These are phyloP conservation scores for Gillenia trifoliata DNA, from an alignment of 306 rosid genomes.

Conservation along the genomic window DNA sequence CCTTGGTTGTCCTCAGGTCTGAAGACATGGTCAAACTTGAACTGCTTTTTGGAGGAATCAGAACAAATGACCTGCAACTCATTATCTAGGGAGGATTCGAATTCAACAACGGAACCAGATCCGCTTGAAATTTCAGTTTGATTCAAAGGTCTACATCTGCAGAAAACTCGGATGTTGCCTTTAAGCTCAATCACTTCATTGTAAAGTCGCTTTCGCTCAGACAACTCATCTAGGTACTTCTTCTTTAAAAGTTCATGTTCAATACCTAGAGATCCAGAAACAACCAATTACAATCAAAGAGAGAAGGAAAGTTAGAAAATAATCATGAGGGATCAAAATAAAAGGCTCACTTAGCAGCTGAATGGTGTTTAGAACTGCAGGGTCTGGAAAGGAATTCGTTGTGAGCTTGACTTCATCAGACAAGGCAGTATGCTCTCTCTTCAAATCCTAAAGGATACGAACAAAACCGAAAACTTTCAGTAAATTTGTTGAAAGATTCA, in stretches of 20 bases:
- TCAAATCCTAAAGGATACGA: slow-evolving; percentile 49
- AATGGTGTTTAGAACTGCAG: slow-evolving; percentile 53
- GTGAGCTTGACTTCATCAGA: slow-evolving; percentile 52
- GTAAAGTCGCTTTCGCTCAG: slow-evolving; percentile 73
- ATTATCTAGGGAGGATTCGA: slow-evolving; percentile 61
- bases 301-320: neutral
- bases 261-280: slow-evolving; percentile 41
- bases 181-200: slow-evolving; percentile 89
- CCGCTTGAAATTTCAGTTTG: slow-evolving; percentile 54
- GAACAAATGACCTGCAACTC: slow-evolving; percentile 78
- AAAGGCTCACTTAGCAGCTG: slow-evolving; percentile 56
- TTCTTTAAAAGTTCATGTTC: slow-evolving; percentile 70
- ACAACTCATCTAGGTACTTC: slow-evolving; percentile 60
- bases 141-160: slow-evolving; percentile 91
- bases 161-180: slow-evolving; percentile 92
- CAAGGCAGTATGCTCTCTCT: slow-evolving; percentile 50
- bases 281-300: slow-evolving; percentile 9
- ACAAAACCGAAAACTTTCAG: neutral
- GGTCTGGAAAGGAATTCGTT: slow-evolving; percentile 53
- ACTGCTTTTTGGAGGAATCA: slow-evolving; percentile 87
- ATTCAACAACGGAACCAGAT: slow-evolving; percentile 51
- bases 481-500: neutral
- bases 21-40: slow-evolving; percentile 83
- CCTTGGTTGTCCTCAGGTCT: slow-evolving; percentile 86
- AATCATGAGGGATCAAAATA: neutral